Percentiles rank a stretch among this genome's conserved stretches.
These are phyloP conservation scores for Petasospora rhodanensis DNA, from an alignment of 1,139 yeast genomes.

Conservation along the genomic window DNA sequence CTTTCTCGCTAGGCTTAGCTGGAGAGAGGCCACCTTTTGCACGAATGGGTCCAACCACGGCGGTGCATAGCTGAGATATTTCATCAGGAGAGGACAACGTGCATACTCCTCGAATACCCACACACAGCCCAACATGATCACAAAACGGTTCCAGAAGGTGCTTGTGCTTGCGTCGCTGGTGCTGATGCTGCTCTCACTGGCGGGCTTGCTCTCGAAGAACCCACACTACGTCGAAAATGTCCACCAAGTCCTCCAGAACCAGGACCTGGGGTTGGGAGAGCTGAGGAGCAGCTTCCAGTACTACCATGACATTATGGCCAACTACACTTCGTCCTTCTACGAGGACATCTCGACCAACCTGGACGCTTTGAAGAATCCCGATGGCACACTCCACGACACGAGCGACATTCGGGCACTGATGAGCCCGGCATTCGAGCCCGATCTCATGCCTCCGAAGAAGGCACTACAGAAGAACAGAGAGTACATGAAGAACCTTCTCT, in stretches of 20 bases:
- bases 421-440: slow-evolving; percentile 16
- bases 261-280: slow-evolving; percentile 3
- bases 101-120: too few species aligned
- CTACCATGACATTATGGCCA: slow-evolving; percentile 14
- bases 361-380: slow-evolving; percentile 3
- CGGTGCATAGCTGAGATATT: too few species aligned
- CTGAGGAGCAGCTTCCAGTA: slow-evolving; percentile 4
- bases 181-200: background rate
- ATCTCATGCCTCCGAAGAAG: slow-evolving; percentile 9
- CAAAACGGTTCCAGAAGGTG: slow-evolving; percentile 8
- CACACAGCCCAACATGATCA: slow-evolving; percentile 5
- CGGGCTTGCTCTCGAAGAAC: slow-evolving; percentile 2
- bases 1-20: too few species aligned
- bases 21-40: too few species aligned
- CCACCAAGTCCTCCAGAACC: slow-evolving; percentile 8
- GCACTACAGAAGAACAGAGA: slow-evolving; percentile 16
- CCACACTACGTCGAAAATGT: slow-evolving; percentile 10
- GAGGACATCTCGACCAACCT: slow-evolving; percentile 7
- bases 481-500: slow-evolving; percentile 13
- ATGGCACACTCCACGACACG: slow-evolving; percentile 1
- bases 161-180: slow-evolving; percentile 1
- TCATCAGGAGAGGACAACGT: too few species aligned
- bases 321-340: slow-evolving; percentile 19
- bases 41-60: too few species aligned
- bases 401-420: slow-evolving; percentile 8